A percentile compares a stretch with the other conserved stretches of the same genome.
These are phyloP conservation scores for Auxenochlorella pyrenoidosa DNA, from an alignment of 139 green algal genomes.

Conservation along the genomic window DNA sequence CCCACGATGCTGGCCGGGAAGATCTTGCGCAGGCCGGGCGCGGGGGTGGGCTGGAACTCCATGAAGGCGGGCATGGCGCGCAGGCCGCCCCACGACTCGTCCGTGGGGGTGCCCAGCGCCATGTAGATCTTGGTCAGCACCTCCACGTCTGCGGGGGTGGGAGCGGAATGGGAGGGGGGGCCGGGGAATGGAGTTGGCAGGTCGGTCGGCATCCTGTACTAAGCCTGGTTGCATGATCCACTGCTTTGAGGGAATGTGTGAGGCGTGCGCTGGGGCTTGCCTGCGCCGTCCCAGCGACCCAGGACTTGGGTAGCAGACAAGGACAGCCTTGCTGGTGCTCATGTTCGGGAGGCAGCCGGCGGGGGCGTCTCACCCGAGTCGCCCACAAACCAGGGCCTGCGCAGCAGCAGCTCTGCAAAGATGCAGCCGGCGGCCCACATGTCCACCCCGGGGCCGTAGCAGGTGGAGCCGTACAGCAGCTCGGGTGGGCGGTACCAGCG, in stretches of 20 bases:
- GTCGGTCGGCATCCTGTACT: too few relatives aligned
- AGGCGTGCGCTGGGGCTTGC: too few relatives aligned
- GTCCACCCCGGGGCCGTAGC: constrained; percentile 85
- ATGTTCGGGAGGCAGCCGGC: not conserved
- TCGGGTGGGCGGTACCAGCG: constrained; percentile 92
- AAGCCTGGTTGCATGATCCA: too few relatives aligned
- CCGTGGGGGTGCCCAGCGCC: constrained; percentile 75
- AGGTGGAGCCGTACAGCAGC: constrained; percentile 84
- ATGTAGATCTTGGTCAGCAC: constrained; percentile 87
- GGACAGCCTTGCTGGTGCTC: not conserved
- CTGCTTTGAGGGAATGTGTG: too few relatives aligned
- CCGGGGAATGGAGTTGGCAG: not conserved
- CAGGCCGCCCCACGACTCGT: constrained; percentile 75
- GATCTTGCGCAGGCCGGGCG: constrained; percentile 58
- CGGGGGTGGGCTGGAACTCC: constrained; percentile 59
- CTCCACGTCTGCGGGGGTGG: constrained; percentile 68
- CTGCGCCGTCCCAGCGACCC: too few relatives aligned
- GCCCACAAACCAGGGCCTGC: constrained; percentile 82
- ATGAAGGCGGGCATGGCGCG: constrained; percentile 67
- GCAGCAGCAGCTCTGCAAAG: constrained; percentile 84
- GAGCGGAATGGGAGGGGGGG: too few relatives aligned
- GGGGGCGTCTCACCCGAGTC: constrained; percentile 47
- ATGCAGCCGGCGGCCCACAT: constrained; percentile 92
- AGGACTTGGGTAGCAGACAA: too few relatives aligned
- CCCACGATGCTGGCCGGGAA: constrained; percentile 47